These are phyloP conservation scores for Neolentinus lepideus DNA, from an alignment of 1,284 basidiomycete species.

Conservation along the genomic window DNA sequence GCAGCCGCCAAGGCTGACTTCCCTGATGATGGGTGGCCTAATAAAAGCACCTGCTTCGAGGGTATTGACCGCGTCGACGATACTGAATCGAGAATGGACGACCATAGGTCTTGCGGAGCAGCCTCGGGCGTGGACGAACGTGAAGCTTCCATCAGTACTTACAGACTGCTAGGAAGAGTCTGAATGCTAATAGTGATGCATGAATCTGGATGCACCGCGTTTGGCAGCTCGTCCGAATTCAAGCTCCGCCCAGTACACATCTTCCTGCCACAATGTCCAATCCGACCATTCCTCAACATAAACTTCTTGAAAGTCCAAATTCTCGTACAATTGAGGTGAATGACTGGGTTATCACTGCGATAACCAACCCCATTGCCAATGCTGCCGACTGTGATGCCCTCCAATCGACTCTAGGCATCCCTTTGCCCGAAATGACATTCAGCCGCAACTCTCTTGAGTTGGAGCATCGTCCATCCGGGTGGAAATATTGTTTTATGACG, in stretches of 20 bases:
- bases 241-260: neutral
- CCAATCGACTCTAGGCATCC: constrained; percentile 60
- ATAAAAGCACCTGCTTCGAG: constrained; percentile 77
- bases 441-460: constrained; percentile 78
- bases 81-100: constrained; percentile 84
- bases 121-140: constrained; percentile 59
- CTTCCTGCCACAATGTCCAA: constrained; percentile 17
- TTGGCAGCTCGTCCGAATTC: neutral
- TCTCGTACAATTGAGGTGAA: constrained; percentile 58
- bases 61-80: constrained; percentile 80
- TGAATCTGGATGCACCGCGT: neutral
- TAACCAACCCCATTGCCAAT: constrained; percentile 70
- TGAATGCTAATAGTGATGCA: neutral
- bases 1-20: constrained; percentile 69
- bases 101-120: constrained; percentile 82
- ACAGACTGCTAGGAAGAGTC: neutral
- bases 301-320: constrained; percentile 56
- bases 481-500: constrained; percentile 65
- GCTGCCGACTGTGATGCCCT: constrained; percentile 67
- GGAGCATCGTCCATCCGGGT: constrained; percentile 51
- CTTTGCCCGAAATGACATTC: constrained; percentile 97
- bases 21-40: constrained; percentile 72
- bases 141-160: constrained; percentile 36
- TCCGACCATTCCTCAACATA: constrained; percentile 49
- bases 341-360: constrained; percentile 59